phyloP scores from a whole-genome alignment of 352 stramenopile species.

The Globisporangium apiculatum region DNA sequence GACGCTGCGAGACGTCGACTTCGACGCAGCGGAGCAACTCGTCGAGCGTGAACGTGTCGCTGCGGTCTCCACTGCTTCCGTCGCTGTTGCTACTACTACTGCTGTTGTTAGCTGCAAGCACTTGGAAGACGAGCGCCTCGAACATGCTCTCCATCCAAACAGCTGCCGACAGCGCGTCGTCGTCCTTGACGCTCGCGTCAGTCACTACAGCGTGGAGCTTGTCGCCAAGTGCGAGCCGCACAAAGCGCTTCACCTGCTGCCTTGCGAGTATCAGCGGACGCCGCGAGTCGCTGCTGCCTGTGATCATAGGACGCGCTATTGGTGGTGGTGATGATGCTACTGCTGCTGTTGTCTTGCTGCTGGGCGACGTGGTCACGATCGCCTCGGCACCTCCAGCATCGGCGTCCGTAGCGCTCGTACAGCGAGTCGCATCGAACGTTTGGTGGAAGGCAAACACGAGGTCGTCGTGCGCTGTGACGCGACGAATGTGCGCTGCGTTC shows the following conservation, averaged over 20 bases:
- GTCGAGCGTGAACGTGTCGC: conserved; percentile 19
- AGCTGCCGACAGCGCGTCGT: conserved; percentile 7
- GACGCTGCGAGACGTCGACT: conserved; percentile 9
- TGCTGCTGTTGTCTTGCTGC: background rate
- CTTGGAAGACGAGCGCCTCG: conserved; percentile 25
- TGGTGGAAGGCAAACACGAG: conserved; percentile 28
- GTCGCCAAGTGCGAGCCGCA: conserved; percentile 28
- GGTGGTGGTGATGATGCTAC: too few relatives aligned
- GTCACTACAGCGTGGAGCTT: conserved; percentile 17
- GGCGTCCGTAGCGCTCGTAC: too few relatives aligned
- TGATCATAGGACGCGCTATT: too few relatives aligned
- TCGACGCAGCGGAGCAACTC: conserved; percentile 23
- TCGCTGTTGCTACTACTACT: background rate
- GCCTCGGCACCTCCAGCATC: background rate
- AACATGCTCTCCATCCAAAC: conserved; percentile 32
- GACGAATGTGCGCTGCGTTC: conserved; percentile 28
- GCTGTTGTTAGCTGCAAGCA: conserved; percentile 6
- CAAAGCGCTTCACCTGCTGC: conserved; percentile 40
- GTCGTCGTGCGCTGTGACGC: conserved; percentile 21
- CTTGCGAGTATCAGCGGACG: conserved; percentile 17
- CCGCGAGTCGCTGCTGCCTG: background rate
- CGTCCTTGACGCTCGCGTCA: background rate
- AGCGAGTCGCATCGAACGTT: conserved; percentile 4
- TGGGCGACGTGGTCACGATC: background rate
- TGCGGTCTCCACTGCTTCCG: background rate